Base-by-base conservation (phyloP, 768 basidiomycete species). In the Hygrocybe coccinea region DNA sequence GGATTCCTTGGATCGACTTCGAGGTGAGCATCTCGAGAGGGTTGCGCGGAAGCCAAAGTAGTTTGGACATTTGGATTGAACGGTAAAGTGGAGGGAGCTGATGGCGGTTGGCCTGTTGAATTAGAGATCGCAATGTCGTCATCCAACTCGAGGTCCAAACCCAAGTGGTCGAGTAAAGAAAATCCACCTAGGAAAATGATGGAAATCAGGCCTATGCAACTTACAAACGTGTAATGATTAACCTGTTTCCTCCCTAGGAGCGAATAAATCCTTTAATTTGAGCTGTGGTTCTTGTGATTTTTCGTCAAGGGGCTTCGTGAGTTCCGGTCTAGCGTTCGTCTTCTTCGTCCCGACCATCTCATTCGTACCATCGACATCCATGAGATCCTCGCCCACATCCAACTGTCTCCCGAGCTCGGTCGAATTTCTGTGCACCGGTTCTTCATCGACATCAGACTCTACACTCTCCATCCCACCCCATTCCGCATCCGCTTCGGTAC, bases 81-180 rank as follows among this genome's bases (percentile, higher is more conserved):
- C 57, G 8, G 63, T 52, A 45, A 35, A 43, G 56, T 50, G 61
- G 54, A 53, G 57, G 55, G 17, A 58, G 63, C 39, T 55, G 46
- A 21, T 39, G 57, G 56, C 29, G 57, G 58, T 25, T 44, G 46
- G 55, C 4, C 37, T 39, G 19, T 53, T 19, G 36, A 44, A 6
- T 53, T 52, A 0, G 62, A 36, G 3, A 61, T 65, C 5, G 76
- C 69, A 25, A 79, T 55, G 36, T 82, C 81, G n/a, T 81, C 79
- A 50, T 87, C 86, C 14, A 87, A 72, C 47, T 87, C 87, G 33
- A 84, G 73, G 57, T 91, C 89, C 19, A 91, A 74, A 48, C 88
- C 84, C 35, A 91, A 79, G 58, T 90, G 84, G 0, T 79, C 79
- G 3, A 91, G 74, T n/a, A 91, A 74, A 10, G 90, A 90, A 69